Evolutionary conservation across 805 yeast genomes (phyloP).

Genomic region (Alloascoidea hylecoeti): DNA sequence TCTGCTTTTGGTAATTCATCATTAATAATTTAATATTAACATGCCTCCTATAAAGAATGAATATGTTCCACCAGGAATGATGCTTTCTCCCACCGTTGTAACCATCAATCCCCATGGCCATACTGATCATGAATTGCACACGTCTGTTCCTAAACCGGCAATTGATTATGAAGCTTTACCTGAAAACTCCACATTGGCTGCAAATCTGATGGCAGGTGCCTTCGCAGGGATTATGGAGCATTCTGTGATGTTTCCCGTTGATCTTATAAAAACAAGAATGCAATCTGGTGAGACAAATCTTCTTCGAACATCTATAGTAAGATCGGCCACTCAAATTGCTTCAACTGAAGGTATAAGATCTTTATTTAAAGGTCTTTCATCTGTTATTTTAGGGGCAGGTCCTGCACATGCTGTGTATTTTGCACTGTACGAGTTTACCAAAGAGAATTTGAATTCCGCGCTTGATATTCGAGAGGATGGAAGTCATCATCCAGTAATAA

Average conservation of each 20-base stretch:
- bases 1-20: too few species aligned
- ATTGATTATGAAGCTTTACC: constrained; percentile 92
- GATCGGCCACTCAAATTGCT: constrained; percentile 62
- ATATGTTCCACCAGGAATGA: too few species aligned
- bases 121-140: too few species aligned
- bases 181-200: constrained; percentile 64
- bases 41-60: too few species aligned
- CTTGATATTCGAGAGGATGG: constrained; percentile 20
- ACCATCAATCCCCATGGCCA: too few species aligned
- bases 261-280: constrained; percentile 93
- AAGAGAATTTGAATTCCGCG: constrained; percentile 43
- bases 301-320: constrained; percentile 31
- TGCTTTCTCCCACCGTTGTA: too few species aligned
- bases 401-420: constrained; percentile 98
- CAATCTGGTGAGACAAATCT: constrained; percentile 27
- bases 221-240: constrained; percentile 99
- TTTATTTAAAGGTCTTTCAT: constrained; percentile 87
- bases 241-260: constrained; percentile 92
- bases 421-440: constrained; percentile 80
- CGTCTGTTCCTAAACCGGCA: too few species aligned
- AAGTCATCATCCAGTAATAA: constrained; percentile 63
- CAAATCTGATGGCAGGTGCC: constrained; percentile 88
- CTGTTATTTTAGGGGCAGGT: constrained; percentile 94
- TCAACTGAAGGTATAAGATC: constrained; percentile 80
- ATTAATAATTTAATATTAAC: too few species aligned